Base-by-base conservation (phyloP, 345 rosid genomes). In the Pseudoturritis turrita region DNA sequence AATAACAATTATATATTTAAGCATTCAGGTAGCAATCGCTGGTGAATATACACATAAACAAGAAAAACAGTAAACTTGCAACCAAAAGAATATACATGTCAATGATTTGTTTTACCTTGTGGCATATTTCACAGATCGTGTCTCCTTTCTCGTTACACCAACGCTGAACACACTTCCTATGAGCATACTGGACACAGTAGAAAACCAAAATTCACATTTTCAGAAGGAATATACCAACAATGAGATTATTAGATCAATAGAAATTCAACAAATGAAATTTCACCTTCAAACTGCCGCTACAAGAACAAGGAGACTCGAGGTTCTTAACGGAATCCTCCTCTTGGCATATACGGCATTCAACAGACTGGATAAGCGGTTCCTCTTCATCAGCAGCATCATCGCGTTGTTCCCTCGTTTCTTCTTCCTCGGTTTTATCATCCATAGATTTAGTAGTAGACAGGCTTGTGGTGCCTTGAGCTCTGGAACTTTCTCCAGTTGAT, bases 141-240 rank as follows among this genome's bases (percentile, higher is more conserved):
- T 95, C 97, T 14, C 99, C 94, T 74, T 95, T 95, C 87, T 95
- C 98, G 52, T 95, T 80, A 79, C 98, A 95, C 99, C 99, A 95
- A 68, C 81, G 96, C 73, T 95, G 99, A 65, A 95, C 98, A 73
- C 99, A 95, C 77, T 95, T 91, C 83, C 98, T 80, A 83, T 95
- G 99, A 41, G 99, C 99, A 87, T 80, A 95, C 98, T 95, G 55
- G 5, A 72, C 25, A 59, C 40, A 28, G 10, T 3, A 39, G 21
- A 52, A 28, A 33, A 25, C 17, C 7, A 71, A 40, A 28, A 58
- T 9, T 22, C 23, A 67, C 10, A 14, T 23, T 5, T 44, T 21
- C 13, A 23, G 35, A 36, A 9, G 10, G 4, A 43, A 4, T 40
- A 4, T 22, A 39, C 35, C 19, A 15, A 54, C 43, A 50, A 57